phyloP scores from a whole-genome alignment of 116 monocot genomes.

The Posidonia oceanica region DNA sequence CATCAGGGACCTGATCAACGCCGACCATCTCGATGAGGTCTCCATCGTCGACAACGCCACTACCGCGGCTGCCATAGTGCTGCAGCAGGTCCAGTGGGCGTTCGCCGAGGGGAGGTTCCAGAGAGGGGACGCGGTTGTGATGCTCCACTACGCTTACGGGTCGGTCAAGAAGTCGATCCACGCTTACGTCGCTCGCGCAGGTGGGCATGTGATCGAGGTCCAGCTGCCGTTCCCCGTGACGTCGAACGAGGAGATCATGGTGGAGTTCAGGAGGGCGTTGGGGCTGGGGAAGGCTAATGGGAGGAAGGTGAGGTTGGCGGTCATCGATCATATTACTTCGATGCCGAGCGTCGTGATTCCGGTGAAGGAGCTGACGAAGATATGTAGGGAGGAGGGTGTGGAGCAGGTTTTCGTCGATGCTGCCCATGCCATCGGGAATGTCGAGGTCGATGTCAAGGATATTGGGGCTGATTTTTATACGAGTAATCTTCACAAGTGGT shows the following conservation, averaged over 20 bases:
- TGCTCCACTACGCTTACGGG: conserved; percentile 73
- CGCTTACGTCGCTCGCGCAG: conserved; percentile 55
- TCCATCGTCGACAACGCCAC: conserved; percentile 60
- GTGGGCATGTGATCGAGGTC: conserved; percentile 61
- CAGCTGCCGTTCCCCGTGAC: conserved; percentile 68
- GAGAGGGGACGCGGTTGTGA: conserved; percentile 54
- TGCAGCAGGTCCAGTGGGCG: conserved; percentile 53
- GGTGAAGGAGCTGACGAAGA: conserved; percentile 58
- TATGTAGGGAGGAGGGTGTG: conserved; percentile 78
- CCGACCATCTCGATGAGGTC: conserved; percentile 24
- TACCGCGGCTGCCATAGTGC: conserved; percentile 67
- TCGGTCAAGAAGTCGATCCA: conserved; percentile 71
- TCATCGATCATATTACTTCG: conserved; percentile 86
- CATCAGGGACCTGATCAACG: conserved; percentile 23
- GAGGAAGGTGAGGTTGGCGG: conserved; percentile 55
- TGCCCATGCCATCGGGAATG: conserved; percentile 69
- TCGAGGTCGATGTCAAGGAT: conserved; percentile 55
- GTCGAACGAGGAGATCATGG: conserved; percentile 42
- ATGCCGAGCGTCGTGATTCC: conserved; percentile 84
- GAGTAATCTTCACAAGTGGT: conserved; percentile 85
- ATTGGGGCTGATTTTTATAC: conserved; percentile 85
- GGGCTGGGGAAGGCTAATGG: conserved; percentile 35
- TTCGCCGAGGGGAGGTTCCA: conserved; percentile 41
- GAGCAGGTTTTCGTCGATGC: conserved; percentile 81
- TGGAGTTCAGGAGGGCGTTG: conserved; percentile 54